phyloP scores from a whole-genome alignment of 305 asterid genomes.

The Stenogyne calaminthoides region DNA sequence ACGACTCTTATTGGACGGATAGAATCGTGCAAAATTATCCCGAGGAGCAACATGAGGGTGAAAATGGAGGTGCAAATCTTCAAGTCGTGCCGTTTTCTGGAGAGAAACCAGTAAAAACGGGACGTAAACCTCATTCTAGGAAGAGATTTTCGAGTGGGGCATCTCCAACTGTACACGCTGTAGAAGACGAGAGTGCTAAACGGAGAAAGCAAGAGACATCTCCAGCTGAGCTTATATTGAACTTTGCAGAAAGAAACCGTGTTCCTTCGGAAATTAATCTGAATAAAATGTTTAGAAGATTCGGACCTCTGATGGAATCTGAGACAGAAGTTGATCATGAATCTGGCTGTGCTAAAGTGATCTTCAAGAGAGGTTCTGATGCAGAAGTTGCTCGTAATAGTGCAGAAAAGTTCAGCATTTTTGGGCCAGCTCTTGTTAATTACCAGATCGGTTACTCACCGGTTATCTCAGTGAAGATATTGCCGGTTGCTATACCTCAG shows the following conservation, averaged over 20 bases:
- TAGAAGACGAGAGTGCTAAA: conserved; percentile 47
- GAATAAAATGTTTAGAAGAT: conserved; percentile 88
- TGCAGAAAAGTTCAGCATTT: conserved; percentile 68
- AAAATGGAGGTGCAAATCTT: conserved; percentile 42
- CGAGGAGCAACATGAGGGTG: conserved; percentile 64
- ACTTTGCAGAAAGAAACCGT: conserved; percentile 57
- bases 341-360: conserved; percentile 74
- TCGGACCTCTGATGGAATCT: conserved; percentile 87
- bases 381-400: conserved; percentile 94
- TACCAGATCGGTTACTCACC: conserved; percentile 86
- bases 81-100: conserved; percentile 37
- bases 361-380: conserved; percentile 87
- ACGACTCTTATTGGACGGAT: conserved; percentile 96
- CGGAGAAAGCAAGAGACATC: conserved; percentile 57
- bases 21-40: conserved; percentile 81
- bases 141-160: conserved; percentile 56
- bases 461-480: conserved; percentile 53
- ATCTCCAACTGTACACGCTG: conserved; percentile 40
- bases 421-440: conserved; percentile 73
- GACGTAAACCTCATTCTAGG: conserved; percentile 59
- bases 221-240: conserved; percentile 87
- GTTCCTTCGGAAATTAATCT: conserved; percentile 78
- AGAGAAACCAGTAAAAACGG: conserved; percentile 47
- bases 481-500: conserved; percentile 45
- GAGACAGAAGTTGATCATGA: conserved; percentile 85